Base-by-base conservation (phyloP, 2,329 filamentous ascomycete genomes). In the Paramyrothecium sp. region DNA sequence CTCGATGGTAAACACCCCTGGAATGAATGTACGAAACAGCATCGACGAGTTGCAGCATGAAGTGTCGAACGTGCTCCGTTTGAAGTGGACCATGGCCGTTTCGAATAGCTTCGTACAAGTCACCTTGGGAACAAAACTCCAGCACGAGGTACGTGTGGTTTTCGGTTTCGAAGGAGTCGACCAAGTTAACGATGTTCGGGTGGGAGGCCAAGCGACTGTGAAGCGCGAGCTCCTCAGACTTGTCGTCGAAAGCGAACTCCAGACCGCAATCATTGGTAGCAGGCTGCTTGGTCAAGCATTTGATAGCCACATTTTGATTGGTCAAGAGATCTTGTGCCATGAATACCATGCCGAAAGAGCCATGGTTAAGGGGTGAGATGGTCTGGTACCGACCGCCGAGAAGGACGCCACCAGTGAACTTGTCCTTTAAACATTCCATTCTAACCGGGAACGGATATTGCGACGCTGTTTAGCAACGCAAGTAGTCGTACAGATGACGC, bases 341-440 rank as follows among this genome's bases (percentile, higher is more conserved):
- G 77, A 97, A 97, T 68, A 99, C 95, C 91, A 98, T 96, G 71
- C 95, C 95, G 71, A 98, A 99, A 56, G 95, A 98, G 67, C 95
- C 95, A 83, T 97, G 92, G 73, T 99, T 99, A 78, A 99, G 89
- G 57, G 95, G 93, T 65, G 93, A 91, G 70, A 97, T 83, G 56
- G 93, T 96, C 77, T 90, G 83, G 75, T 95, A 99, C 65, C 95
- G 93, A 74, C 91, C 92, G 72, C 91, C 88, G 71, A 97, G 87
- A 71, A 96, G 78, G 75, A 90, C 85, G 75, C 90, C 91, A 75
- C 87, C 81, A 70, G 87, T 80, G 78, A 97, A 95, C 71, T 87
- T 84, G 77, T 92, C 87, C 78, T 88, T 87, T 81, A 96, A 86
- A 81, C 92, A 96, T 79, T 92, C 91, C 92, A 96, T 82, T 69